A percentile compares a stretch with the other conserved stretches of the same genome.
phyloP scores from a whole-genome alignment of 495 filamentous ascomycete genomes.

The Delitschia confertaspora region DNA sequence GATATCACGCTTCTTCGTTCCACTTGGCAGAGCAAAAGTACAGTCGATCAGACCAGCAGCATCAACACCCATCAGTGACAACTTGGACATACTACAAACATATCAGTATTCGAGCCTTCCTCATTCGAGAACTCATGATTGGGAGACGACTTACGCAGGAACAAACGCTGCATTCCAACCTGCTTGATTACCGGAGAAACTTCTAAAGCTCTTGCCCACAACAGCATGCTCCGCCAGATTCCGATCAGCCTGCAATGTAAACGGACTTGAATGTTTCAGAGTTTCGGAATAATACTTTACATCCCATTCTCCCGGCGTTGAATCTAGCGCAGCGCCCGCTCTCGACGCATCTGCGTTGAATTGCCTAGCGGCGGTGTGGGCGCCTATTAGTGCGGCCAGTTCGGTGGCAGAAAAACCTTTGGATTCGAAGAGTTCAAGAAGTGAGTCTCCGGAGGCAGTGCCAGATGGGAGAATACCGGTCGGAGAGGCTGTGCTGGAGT shows the following conservation, averaged over 20 bases:
- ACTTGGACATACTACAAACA: slow-evolving; percentile 18
- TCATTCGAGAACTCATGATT: not conserved
- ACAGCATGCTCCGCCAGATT: slow-evolving; percentile 15
- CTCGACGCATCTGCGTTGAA: slow-evolving; percentile 12
- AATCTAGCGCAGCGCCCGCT: slow-evolving; percentile 20
- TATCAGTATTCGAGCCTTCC: not conserved
- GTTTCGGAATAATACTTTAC: slow-evolving; percentile 23
- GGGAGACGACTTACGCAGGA: slow-evolving; percentile 7
- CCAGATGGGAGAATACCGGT: slow-evolving; percentile 18
- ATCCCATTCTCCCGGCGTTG: slow-evolving; percentile 28
- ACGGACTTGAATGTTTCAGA: slow-evolving; percentile 13
- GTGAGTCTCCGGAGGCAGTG: not conserved
- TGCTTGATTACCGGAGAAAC: slow-evolving; percentile 19
- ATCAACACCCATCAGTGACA: slow-evolving; percentile 24
- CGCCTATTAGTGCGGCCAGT: slow-evolving; percentile 27
- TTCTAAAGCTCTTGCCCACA: slow-evolving; percentile 1
- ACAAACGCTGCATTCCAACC: slow-evolving; percentile 26
- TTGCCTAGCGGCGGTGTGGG: slow-evolving; percentile 23
- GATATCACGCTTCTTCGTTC: slow-evolving; percentile 20
- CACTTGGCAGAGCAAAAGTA: slow-evolving; percentile 19
- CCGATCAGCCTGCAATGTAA: slow-evolving; percentile 23
- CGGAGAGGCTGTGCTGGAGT: slow-evolving; percentile 17
- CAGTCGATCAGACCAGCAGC: slow-evolving; percentile 21
- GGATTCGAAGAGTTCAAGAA: slow-evolving; percentile 22
- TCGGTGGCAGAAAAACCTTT: slow-evolving; percentile 27